Percentiles rank a stretch among this genome's conserved stretches.
phyloP scores from a whole-genome alignment of 2,329 filamentous ascomycete genomes.

The Botrytis byssoidea region DNA sequence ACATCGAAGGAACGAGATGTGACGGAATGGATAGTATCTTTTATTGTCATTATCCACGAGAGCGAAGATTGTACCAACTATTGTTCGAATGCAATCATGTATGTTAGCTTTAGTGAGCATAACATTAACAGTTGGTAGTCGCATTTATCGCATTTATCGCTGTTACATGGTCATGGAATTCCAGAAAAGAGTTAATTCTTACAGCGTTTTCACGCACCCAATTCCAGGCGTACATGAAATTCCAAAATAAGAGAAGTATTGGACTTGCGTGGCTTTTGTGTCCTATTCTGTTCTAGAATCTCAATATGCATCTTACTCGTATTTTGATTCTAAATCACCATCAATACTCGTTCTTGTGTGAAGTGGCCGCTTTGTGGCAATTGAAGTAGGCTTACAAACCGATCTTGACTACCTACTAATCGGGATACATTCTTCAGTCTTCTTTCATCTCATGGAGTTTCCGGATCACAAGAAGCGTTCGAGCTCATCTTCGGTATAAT shows the following conservation, averaged over 20 bases:
- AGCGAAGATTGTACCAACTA: not conserved
- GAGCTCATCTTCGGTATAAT: not conserved
- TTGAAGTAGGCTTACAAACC: not conserved
- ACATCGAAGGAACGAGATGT: not conserved
- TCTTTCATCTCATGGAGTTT: not conserved
- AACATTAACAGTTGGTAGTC: not conserved
- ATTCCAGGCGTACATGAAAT: not conserved
- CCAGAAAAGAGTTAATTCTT: not conserved
- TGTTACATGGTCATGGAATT: not conserved
- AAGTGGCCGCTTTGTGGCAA: not conserved
- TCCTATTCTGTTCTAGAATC: not conserved
- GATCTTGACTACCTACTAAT: not conserved
- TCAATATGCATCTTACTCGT: not conserved
- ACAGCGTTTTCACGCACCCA: not conserved
- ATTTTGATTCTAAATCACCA: too few relatives aligned
- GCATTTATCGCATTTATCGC: not conserved
- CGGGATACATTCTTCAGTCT: not conserved
- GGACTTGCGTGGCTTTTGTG: not conserved
- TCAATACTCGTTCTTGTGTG: not conserved
- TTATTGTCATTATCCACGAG: not conserved
- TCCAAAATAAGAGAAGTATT: not conserved
- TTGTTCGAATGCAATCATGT: not conserved
- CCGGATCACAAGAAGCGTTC: not conserved
- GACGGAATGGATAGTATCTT: not conserved
- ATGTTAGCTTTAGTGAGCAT: not conserved